phyloP scores from a whole-genome alignment of 306 rosid genomes.

The Glycine soja region DNA sequence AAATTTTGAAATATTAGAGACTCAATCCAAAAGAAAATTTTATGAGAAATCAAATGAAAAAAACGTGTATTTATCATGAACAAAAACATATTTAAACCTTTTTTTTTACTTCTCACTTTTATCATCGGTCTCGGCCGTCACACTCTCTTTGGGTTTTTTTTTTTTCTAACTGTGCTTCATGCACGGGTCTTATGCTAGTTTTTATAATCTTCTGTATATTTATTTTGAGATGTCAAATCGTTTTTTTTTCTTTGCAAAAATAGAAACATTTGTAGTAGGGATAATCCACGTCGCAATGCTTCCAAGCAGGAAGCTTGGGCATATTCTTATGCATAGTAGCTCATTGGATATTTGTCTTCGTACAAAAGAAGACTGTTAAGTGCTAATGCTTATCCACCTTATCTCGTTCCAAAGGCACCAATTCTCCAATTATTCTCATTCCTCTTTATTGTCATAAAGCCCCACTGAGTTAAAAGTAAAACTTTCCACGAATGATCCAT shows the following conservation, averaged over 20 bases:
- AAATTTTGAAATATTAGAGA: too few species aligned
- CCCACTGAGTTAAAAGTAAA: slow-evolving; percentile 15
- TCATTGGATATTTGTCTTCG: not conserved
- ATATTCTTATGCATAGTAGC: slow-evolving; percentile 35
- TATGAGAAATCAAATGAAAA: too few species aligned
- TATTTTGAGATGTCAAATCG: not conserved
- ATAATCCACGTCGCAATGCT: slow-evolving; percentile 36
- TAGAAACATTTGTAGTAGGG: not conserved
- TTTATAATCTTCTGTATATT: too few species aligned
- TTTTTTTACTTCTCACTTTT: too few species aligned
- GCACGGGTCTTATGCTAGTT: too few species aligned
- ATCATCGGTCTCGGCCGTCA: too few species aligned
- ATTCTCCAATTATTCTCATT: slow-evolving; percentile 9
- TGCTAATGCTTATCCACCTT: slow-evolving; percentile 35
- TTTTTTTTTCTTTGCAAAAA: not conserved
- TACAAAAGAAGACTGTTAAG: slow-evolving; percentile 10
- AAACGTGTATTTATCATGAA: too few species aligned
- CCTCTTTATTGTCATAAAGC: slow-evolving; percentile 12
- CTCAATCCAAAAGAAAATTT: too few species aligned
- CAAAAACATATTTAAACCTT: too few species aligned
- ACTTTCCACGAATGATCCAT: slow-evolving; percentile 16
- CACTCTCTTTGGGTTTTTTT: too few species aligned
- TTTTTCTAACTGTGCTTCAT: too few species aligned
- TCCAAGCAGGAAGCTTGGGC: not conserved
- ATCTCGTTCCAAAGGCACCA: slow-evolving; percentile 19